Base-by-base conservation (phyloP, 1,284 basidiomycete genomes). In the Apiotrichum laibachii region DNA sequence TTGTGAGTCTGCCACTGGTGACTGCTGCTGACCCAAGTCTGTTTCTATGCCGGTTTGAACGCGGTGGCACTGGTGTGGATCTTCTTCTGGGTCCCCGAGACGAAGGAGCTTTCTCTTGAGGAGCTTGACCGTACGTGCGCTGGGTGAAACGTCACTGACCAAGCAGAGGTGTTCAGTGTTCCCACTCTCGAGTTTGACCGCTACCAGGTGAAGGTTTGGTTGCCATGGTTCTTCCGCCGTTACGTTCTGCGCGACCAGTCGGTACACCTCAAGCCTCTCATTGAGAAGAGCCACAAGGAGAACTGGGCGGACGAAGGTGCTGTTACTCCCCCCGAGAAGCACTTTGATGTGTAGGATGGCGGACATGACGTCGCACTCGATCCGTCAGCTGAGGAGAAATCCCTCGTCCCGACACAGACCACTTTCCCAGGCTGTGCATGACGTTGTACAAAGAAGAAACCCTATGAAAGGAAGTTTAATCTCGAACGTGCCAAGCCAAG, bases 101-200 rank as follows among this genome's bases (percentile, higher is more conserved):
- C 90, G 22, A 91, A 90, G 79, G 82, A 84, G 1, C 83, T 86
- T 59, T 86, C 88, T 1, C 82, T 92, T 37, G 89, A 92, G 72
- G 85, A 87, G 71, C 80, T 86, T 55, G 85, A 87, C 68, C 16
- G 26, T 31, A 31, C 26, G 26, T 31, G 7, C 7, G 7, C 3
- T 31, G 4, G 26, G 26, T 31, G 26, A 31, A 31, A 7, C 26
- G 3, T 31, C 26, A 31, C 26, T 31, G 7, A 31, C 26, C 26
- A 31, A 31, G 26, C 26, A 31, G 26, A 43, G 15, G 64, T 67
- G 21, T 50, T 49, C 33, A 15, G 13, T 7, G 42, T 44, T 15
- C n/a, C 15, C 18, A 21, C 39, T 21, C 18, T 31, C 21, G 40
- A 43, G 34, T 57, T 42, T 21, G 22, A 51, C 35, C 55, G 44